Base-by-base conservation (phyloP, 306 rosid genomes). In the Prunus campanulata region DNA sequence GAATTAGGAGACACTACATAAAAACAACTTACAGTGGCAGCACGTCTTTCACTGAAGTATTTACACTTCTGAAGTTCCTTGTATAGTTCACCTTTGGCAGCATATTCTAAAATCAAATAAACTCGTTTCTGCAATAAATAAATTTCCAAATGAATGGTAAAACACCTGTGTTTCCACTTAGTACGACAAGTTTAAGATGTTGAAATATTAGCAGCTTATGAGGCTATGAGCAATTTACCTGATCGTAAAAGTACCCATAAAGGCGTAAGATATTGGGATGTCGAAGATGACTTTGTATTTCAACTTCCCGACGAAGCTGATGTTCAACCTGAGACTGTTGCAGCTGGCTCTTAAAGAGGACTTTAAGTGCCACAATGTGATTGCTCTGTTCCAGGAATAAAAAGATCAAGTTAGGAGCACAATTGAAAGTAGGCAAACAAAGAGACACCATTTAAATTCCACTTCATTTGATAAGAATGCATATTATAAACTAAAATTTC, bases 241-340 rank as follows among this genome's bases (percentile, higher is more conserved):
- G 99, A 72, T 92, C 99, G 59, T 96, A 96, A 66, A 96, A 96
- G 85, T 96, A 96, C 52, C 99, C 99, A 66, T 92, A 96, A 25
- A 96, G 94, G 73, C 98, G 96, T 54, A 96, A 77, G 49, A 96
- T 96, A 67, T 96, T 95, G 27, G 99, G 92, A 76, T 96, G 98
- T 75, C 99, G 88, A 67, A 96, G 97, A 91, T 96, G 99, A 80
- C 98, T 93, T 70, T 96, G 99, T 65, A 96, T 96, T 81, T 96
- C 99, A 72, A 96, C 99, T 88, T 96, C 99, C 18, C 99, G 82
- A 13, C 98, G 89, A 56, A 96, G 99, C 80, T 96, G 99, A 79
- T 96, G 99, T 86, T 93, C 99, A 66, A 96, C 99, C 85, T 96
- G 99, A 39, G 99, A 96, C 79, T 96, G 99, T 81, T 96, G 99